Evolutionary conservation across 768 basidiomycete genomes (phyloP), one percentile per base, ranked within the genome.

Genomic region (Rhodotorula babjevae): DNA sequence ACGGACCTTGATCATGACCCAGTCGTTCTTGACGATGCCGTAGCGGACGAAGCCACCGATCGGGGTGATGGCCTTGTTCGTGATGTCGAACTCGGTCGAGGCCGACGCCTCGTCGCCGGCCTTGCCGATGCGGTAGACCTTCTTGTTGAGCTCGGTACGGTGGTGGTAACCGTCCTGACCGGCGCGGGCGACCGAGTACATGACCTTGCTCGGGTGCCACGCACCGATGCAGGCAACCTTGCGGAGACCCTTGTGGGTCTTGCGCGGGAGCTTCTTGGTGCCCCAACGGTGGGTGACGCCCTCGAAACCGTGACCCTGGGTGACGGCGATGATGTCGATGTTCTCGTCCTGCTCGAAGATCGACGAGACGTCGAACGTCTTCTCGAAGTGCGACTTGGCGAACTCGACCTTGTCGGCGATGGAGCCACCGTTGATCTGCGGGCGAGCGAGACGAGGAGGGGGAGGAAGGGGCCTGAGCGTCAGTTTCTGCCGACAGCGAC

Each of bases 101-200:
- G 93, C 96, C 78, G 93, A 94, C 69, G 82, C 85, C 23, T 87
- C 87, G 79, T 94, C 91, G 40, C 82, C 75, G 68, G 88, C 93
- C 75, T 87, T 84, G 76, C 91, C 93, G 77, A 99, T 87, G 77
- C 96, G 90, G 87, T 96, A 98, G 80, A 95, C 88, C 86, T 97
- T 97, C 87, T 97, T 96, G 89, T 97, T 97, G 80, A 93, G 86
- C 84, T 96, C 93, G 67, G 92, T 94, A 80, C 93, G 91, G 85
- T 81, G 79, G 77, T 97, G 92, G 84, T 93, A 93, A 76, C 85
- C 92, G 79, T 82, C 91, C 90, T 97, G 95, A 91, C 96, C 96
- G 78, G 96, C 94, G 86, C 96, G 94, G 73, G 94, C 96, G 79
- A 99, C 96, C n/a, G 93, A 94, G 88, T 93, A 98, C 95, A 98